These are phyloP conservation scores for Cunninghamia lanceolata DNA, from an alignment of 75 land plant genomes.

Conservation along the genomic window DNA sequence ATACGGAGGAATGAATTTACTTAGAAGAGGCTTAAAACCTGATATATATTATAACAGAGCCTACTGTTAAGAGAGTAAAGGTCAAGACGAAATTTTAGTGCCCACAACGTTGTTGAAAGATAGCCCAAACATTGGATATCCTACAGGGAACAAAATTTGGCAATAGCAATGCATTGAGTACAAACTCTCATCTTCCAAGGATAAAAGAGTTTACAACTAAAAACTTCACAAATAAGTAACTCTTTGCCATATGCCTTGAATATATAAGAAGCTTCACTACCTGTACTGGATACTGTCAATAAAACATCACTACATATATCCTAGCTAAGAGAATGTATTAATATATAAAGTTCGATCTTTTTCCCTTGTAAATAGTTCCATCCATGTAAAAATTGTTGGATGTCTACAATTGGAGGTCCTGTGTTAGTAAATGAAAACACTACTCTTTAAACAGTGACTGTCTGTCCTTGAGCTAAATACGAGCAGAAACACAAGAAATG, in stretches of 20 bases:
- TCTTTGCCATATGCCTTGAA: too few relatives aligned
- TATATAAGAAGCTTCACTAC: too few relatives aligned
- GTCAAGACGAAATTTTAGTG: too few relatives aligned
- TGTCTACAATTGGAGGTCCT: neutral
- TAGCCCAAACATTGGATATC: neutral
- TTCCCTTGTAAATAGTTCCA: neutral
- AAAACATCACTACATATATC: too few relatives aligned
- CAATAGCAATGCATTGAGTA: neutral
- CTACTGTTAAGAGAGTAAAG: neutral
- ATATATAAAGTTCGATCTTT: too few relatives aligned
- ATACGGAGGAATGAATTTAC: neutral
- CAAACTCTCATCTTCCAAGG: neutral
- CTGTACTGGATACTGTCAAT: neutral
- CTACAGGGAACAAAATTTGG: neutral
- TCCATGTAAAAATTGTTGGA: neutral
- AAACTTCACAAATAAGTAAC: neutral
- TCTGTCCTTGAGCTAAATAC: neutral
- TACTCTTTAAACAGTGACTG: neutral
- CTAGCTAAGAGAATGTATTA: too few relatives aligned
- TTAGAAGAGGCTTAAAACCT: neutral
- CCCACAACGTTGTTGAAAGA: neutral
- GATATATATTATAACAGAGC: neutral
- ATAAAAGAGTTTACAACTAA: neutral
- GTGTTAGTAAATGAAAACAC: too few relatives aligned
- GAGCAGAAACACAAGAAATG: neutral